A percentile compares a stretch with the other conserved stretches of the same genome.
Conservation (phyloP, 1,139 yeast species). For the Suhomyces wounanorum region DNA sequence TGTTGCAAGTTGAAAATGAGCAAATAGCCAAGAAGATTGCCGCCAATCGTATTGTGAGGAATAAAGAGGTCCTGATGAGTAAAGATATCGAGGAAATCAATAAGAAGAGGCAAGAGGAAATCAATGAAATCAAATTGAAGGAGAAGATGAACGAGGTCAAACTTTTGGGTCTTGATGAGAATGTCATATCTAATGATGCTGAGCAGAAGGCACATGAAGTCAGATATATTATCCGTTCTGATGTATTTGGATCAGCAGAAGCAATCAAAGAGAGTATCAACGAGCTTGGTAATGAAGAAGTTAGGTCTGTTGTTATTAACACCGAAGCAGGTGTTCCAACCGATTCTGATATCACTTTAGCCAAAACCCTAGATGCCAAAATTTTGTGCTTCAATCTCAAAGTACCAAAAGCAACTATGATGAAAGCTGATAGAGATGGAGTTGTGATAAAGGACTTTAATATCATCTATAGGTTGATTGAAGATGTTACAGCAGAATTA, state of each 20-base stretch:
- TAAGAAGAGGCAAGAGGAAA: slow-evolving; percentile 50
- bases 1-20: slow-evolving; percentile 75
- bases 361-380: slow-evolving; percentile 70
- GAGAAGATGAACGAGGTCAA: slow-evolving; percentile 57
- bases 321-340: slow-evolving; percentile 86
- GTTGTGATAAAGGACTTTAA: slow-evolving; percentile 70
- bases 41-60: slow-evolving; percentile 59
- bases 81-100: slow-evolving; percentile 73
- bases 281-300: slow-evolving; percentile 84
- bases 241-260: slow-evolving; percentile 75
- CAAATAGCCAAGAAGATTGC: slow-evolving; percentile 74
- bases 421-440: slow-evolving; percentile 59
- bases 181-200: slow-evolving; percentile 38
- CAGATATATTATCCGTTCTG: slow-evolving; percentile 79
- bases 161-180: slow-evolving; percentile 56
- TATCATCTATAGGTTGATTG: slow-evolving; percentile 85
- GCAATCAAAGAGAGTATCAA: slow-evolving; percentile 72
- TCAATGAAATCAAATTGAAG: slow-evolving; percentile 49
- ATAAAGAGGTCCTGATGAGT: slow-evolving; percentile 60
- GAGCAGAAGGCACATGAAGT: slow-evolving; percentile 33
- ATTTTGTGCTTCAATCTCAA: slow-evolving; percentile 79
- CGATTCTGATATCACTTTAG: slow-evolving; percentile 80
- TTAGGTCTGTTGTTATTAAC: slow-evolving; percentile 64
- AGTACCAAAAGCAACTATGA: slow-evolving; percentile 63
- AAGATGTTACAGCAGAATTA: slow-evolving; percentile 72